Evolutionary conservation across 164 flowering plant genomes (phyloP), one percentile per base, ranked within the genome.

Genomic region (Dillenia suffruticosa): DNA sequence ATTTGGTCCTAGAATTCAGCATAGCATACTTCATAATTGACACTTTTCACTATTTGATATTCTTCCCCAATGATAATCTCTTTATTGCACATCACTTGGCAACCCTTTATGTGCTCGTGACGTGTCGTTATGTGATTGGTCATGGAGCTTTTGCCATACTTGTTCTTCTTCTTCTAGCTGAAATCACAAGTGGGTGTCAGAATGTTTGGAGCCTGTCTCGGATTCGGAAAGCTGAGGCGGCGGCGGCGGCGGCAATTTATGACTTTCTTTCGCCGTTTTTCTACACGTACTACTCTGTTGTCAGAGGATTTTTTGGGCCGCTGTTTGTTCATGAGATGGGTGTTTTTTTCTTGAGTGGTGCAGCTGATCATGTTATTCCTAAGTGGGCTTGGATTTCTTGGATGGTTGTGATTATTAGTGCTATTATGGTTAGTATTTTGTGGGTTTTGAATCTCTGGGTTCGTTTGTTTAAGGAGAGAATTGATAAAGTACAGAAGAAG

Each of bases 31-130:
- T 85, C 80, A 9, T 74, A 8, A 45, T 74, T 12, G 90, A 83
- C 71, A 74, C 78, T 5, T 61, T 74, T 9, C 86, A 85, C 66
- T 83, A 75, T 64, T 2, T 72, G 1, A 9, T 75, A 26, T 77
- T 83, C 66, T 51, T 40, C 57, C 88, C 88, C 2, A 12, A 32
- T 14, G 88, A 85, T 51, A 46, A 64, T 16, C 75, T 81, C 63
- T 85, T 83, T 82, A 83, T 83, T 13, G 71, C 59, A 44, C 90
- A 85, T 68, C 90, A 85, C 57, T 9, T 80, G 9, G 88, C 82
- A 26, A 80, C 86, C 0, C 64, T 82, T 2, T 85, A 66, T 56
- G 90, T 78, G 15, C 54, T 81, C 11, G 12, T 51, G 12, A 83
- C 87, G 0, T 83, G 90, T 54, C 74, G 82, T 2, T 85, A 62